These are phyloP conservation scores for Fusarium beomiforme DNA, from an alignment of 2,329 filamentous ascomycete species.

Conservation along the genomic window DNA sequence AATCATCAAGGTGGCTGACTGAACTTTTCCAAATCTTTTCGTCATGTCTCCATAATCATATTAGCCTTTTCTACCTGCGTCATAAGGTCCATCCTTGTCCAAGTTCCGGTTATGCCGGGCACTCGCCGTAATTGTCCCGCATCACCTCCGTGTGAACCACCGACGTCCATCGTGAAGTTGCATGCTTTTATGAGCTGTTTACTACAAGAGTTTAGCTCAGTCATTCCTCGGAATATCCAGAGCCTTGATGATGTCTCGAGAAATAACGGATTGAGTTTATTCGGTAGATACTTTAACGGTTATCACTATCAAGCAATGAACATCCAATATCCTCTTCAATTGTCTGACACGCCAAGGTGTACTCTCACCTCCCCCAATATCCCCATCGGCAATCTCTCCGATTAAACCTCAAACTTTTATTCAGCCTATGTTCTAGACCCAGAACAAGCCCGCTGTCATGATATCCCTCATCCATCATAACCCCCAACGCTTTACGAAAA, in stretches of 20 bases:
- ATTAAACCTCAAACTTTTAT: not conserved
- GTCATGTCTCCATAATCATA: constrained; percentile 39
- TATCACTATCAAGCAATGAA: too few relatives aligned
- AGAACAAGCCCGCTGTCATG: not conserved
- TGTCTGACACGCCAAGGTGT: not conserved
- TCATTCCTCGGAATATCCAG: not conserved
- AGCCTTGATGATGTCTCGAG: not conserved
- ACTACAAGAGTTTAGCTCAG: not conserved
- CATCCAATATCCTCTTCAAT: too few relatives aligned
- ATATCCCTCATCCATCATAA: not conserved
- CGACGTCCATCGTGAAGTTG: not conserved
- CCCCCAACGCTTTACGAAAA: not conserved
- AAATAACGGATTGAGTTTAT: not conserved
- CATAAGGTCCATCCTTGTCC: not conserved
- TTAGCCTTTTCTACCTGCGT: constrained; percentile 1
- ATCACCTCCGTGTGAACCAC: constrained; percentile 17
- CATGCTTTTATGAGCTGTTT: not conserved
- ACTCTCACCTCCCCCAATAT: not conserved
- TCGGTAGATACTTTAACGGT: too few relatives aligned
- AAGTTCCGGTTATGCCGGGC: constrained; percentile 9
- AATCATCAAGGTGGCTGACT: constrained; percentile 32
- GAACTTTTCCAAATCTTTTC: constrained; percentile 17
- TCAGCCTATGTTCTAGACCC: not conserved
- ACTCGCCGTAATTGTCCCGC: constrained; percentile 20
- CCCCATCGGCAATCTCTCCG: not conserved